Evolutionary conservation across 257 asterid genomes (phyloP).

Genomic region (Catharanthus roseus): DNA sequence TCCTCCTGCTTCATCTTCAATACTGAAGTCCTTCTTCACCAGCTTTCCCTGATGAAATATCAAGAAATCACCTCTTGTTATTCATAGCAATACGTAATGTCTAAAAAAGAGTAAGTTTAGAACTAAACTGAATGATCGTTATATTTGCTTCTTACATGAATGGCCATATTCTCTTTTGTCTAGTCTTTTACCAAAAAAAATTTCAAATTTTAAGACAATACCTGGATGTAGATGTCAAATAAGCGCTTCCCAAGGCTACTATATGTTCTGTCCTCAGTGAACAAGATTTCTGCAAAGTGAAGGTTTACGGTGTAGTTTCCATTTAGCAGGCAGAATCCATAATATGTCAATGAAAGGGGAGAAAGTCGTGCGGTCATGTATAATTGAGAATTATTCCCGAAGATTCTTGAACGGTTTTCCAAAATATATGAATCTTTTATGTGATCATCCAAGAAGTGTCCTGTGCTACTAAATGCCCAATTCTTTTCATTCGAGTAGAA

Average conservation of each 20-base stretch:
- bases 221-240: slow-evolving; percentile 79
- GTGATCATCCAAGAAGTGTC: slow-evolving; percentile 23
- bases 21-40: slow-evolving; percentile 68
- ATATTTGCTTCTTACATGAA: not conserved
- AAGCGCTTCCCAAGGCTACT: slow-evolving; percentile 65
- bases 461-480: slow-evolving; percentile 38
- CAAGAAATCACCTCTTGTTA: not conserved
- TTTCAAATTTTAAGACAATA: slow-evolving; percentile 8
- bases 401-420: slow-evolving; percentile 8
- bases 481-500: slow-evolving; percentile 12
- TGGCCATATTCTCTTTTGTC: not conserved
- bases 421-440: slow-evolving; percentile 5
- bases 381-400: slow-evolving; percentile 8
- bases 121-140: not conserved
- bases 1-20: slow-evolving; percentile 70
- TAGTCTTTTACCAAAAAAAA: not conserved
- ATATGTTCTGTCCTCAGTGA: slow-evolving; percentile 40
- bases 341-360: slow-evolving; percentile 36
- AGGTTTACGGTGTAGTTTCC: slow-evolving; percentile 63
- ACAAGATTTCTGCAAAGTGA: slow-evolving; percentile 72
- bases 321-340: slow-evolving; percentile 49
- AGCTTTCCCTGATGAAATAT: slow-evolving; percentile 42
- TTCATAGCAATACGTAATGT: not conserved
- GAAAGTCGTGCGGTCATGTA: slow-evolving; percentile 21
- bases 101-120: not conserved